phyloP scores from a whole-genome alignment of 2,329 filamentous ascomycete genomes.

The Aspergillus spinulosporus region DNA sequence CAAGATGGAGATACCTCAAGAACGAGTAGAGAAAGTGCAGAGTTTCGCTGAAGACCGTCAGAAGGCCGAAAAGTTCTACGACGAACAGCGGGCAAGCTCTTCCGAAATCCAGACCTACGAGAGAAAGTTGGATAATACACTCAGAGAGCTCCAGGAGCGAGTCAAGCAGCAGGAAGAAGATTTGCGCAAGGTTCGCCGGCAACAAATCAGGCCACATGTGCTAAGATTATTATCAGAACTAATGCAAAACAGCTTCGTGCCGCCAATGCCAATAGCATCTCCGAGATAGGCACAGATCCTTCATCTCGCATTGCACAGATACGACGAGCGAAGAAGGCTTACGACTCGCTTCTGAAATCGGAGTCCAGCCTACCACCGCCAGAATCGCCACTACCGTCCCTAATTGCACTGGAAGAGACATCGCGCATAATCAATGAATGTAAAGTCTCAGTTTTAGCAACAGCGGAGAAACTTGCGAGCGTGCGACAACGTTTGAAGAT shows the following conservation, averaged over 20 bases:
- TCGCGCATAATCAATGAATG: conserved; percentile 65
- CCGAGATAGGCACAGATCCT: conserved; percentile 30
- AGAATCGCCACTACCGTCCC: conserved; percentile 67
- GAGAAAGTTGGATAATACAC: conserved; percentile 60
- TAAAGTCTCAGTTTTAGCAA: conserved; percentile 56
- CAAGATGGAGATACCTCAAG: conserved; percentile 35
- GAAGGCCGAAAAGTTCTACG: conserved; percentile 35
- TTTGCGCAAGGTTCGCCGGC: conserved; percentile 44
- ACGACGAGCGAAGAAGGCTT: conserved; percentile 61
- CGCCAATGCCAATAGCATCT: conserved; percentile 32
- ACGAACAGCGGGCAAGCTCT: conserved; percentile 29
- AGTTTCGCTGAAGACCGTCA: conserved; percentile 37
- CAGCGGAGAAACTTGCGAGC: conserved; percentile 41
- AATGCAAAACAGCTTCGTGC: conserved; percentile 35
- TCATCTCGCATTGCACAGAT: conserved; percentile 48
- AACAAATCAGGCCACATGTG: neutral
- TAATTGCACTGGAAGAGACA: conserved; percentile 70
- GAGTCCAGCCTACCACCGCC: conserved; percentile 66
- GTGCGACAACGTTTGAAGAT: conserved; percentile 43
- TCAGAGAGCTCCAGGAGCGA: conserved; percentile 64
- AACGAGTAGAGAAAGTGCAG: conserved; percentile 35
- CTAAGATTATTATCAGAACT: conserved; percentile 10
- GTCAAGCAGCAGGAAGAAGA: conserved; percentile 51
- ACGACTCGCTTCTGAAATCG: conserved; percentile 61
- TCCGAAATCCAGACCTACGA: conserved; percentile 37